Percentiles rank a stretch among this genome's conserved stretches.
Evolutionary conservation across 2,329 filamentous ascomycete species (phyloP).

Genomic region (Didymosphaeria variabile): DNA sequence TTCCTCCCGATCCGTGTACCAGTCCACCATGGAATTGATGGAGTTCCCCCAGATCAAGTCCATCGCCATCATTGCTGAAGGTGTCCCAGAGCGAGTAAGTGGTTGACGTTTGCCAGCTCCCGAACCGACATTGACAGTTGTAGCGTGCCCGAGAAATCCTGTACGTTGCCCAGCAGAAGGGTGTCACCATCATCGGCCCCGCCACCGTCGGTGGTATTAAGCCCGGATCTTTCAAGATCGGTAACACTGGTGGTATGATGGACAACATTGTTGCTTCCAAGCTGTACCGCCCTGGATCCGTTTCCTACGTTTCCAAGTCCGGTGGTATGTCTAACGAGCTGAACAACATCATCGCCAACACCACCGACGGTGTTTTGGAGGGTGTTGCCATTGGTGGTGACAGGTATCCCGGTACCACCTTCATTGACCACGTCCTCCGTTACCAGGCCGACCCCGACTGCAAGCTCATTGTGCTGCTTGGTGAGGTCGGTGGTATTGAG

Average conservation of each 20-base stretch:
- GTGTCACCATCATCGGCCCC: constrained; percentile 97
- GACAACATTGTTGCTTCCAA: constrained; percentile 99
- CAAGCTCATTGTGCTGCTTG: constrained; percentile 95
- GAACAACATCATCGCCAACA: constrained; percentile 98
- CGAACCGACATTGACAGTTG: constrained; percentile 24
- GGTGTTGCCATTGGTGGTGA: constrained; percentile 99
- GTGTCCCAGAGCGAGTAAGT: constrained; percentile 95
- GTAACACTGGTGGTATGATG: constrained; percentile 99
- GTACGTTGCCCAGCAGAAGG: constrained; percentile 96
- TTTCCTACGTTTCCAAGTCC: constrained; percentile 99
- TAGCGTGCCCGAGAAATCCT: constrained; percentile 97
- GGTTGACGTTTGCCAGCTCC: neutral
- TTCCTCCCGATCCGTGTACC: constrained; percentile 97
- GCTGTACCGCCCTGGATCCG: constrained; percentile 98
- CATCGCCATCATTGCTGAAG: constrained; percentile 99
- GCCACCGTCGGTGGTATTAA: constrained; percentile 99
- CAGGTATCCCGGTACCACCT: constrained; percentile 97
- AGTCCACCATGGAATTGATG: constrained; percentile 98
- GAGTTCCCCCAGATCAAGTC: constrained; percentile 95
- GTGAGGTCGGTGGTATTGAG: constrained; percentile 99
- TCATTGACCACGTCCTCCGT: constrained; percentile 97
- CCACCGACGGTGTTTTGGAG: constrained; percentile 97
- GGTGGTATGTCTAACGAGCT: constrained; percentile 99
- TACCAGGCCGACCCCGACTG: constrained; percentile 97
- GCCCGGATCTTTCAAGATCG: constrained; percentile 99